Base-by-base conservation (phyloP, 1,139 yeast genomes). In the Suhomyces coccinellae region DNA sequence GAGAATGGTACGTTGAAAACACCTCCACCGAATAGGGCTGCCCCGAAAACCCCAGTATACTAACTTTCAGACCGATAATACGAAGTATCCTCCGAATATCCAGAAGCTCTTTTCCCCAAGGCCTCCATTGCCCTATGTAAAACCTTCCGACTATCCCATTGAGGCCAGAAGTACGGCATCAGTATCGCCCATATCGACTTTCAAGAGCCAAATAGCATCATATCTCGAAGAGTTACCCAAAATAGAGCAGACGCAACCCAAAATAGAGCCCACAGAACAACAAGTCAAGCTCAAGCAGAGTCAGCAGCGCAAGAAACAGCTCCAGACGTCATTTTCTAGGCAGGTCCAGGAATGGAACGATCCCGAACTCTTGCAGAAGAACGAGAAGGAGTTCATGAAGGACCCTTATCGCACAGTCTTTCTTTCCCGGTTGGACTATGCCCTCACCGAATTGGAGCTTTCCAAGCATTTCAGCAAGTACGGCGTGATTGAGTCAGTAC, bases 391-490 rank as follows among this genome's bases (percentile, higher is more conserved):
- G 42, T 71, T 83, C 22, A 71, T 76, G 51, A 70, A 69, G 45
- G 96, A 90, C 56, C 95, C 97, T 0, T 83, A 76, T 58, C 72
- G 74, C 48, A 91, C 98, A 0, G 75, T 93, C 2, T 90, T 93
- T 58, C 75, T 93, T 2, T 84, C 86, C 0, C 69, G 97, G 44
- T 64, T 91, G 44, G 80, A 81, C 41, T 90, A 86, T 58, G 66
- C 67, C 6, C 67, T 80, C n/a, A 79, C 81, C 0, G 97, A 90
- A 56, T 63, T 82, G 15, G 95, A 88, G 40, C 61, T 93, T 15
- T 83, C 83, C 31, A 75, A 77, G 49, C 77, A 71, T 43, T 87
- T 90, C 56, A 66, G 77, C 32, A 72, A 71, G 51, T 88, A 70
- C 65, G 97, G 97, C 0, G 77, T 79, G 7, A 80, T 91, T 33